Base-by-base conservation (phyloP, 352 stramenopile genomes). In the Nothophytophthora sp. region DNA sequence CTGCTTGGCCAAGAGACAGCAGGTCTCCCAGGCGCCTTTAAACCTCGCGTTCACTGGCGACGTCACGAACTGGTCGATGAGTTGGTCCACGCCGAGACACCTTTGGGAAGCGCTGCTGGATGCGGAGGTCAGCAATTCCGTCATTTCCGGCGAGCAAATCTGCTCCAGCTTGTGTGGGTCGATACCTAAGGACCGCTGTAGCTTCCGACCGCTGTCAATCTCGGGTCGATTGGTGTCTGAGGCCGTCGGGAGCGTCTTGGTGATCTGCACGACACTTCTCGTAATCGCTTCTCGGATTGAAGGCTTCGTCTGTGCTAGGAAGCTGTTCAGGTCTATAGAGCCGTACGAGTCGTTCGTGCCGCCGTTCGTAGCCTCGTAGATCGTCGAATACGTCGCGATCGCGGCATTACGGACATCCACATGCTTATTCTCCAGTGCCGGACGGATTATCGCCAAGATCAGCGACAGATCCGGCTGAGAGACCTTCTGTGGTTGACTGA, bases 361-460 rank as follows among this genome's bases (percentile, higher is more conserved):
- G 2, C 77, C 75, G 22, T 84, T 85, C 3, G 74, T 86, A 23
- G 76, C 66, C 47, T 93, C 80, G 45, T 90, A 93, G 10, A 93
- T 84, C 1, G 69, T 73, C 0, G 67, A 63, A 43, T 92, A 93
- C 6, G 75, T 80, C 1, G 72, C 60, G 13, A 90, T 85, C 0
- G 83, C 83, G 0, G 67, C 81, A 25, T 83, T 93, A 1, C 81
- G 76, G 1, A 93, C 74, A 20, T 93, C 83, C 4, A 93, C 81
- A 44, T 93, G 83, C 28, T 93, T 93, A 68, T 90, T 91, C 24
- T 90, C 83, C 19, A 93, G 68, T 2, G 76, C 77, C 0, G 70
- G 66, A 0, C 64, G 52, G 15, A 92, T 71, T 11, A 89, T 50
- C 3, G 44, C 24, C 13, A 90, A 41, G 18, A 93, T 76, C 15